These are phyloP conservation scores for Leccinum cinnamomeum DNA, from an alignment of 1,284 basidiomycete species.

Conservation along the genomic window DNA sequence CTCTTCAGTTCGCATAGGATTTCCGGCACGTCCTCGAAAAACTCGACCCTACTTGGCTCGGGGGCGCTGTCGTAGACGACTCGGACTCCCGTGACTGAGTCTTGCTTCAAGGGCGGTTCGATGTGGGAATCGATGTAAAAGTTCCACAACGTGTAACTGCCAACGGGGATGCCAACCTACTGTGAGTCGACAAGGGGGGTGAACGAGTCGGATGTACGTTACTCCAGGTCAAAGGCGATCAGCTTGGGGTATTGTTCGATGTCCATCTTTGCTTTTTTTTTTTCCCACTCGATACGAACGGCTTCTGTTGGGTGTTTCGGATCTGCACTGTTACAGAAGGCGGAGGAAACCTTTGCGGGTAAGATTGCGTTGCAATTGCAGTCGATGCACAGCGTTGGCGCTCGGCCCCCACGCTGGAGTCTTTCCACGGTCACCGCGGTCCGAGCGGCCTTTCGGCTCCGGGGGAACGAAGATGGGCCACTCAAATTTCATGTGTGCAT, in stretches of 20 bases:
- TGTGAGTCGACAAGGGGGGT: constrained; percentile 11
- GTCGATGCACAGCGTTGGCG: no score
- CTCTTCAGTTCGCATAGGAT: constrained; percentile 66
- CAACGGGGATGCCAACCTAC: background rate
- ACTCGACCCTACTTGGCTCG: constrained; percentile 55
- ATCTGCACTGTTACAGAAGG: background rate
- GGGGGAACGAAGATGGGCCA: no score
- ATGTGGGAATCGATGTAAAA: constrained; percentile 82
- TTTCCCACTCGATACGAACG: background rate
- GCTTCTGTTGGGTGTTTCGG: background rate
- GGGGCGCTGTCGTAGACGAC: constrained; percentile 13
- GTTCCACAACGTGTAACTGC: constrained; percentile 81
- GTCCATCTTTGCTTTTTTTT: constrained; percentile 19
- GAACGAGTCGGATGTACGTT: constrained; percentile 29
- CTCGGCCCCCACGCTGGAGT: no score
- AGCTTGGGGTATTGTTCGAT: constrained; percentile 54
- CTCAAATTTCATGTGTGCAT: no score
- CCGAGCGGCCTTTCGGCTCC: background rate
- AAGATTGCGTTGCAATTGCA: background rate
- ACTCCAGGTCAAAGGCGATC: constrained; percentile 86
- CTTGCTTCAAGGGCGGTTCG: constrained; percentile 60
- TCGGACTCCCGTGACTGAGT: constrained; percentile 41
- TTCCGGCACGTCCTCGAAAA: constrained; percentile 77
- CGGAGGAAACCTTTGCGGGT: background rate
- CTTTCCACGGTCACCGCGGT: background rate